Conservation (phyloP, 306 rosid species). For the Amphicarpaea edgeworthii region DNA sequence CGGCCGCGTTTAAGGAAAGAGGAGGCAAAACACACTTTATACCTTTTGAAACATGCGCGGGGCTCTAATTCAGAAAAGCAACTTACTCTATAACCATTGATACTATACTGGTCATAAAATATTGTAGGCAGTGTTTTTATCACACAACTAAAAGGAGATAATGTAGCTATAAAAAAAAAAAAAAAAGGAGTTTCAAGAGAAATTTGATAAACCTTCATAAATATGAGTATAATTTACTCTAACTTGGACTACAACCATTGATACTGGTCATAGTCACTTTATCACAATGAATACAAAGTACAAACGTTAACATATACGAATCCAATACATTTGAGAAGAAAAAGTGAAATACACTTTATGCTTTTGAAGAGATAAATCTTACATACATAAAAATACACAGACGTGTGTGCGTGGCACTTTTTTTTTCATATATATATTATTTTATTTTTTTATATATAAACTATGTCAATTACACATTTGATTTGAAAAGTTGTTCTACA, state of each 20-base stretch:
- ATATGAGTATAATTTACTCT: too few relatives aligned
- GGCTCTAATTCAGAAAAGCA: constrained; percentile 32
- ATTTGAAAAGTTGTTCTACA: neutral
- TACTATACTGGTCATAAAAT: too few relatives aligned
- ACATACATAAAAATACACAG: too few relatives aligned
- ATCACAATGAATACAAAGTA: neutral
- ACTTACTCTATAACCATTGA: neutral
- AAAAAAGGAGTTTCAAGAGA: too few relatives aligned
- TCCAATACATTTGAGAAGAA: neutral
- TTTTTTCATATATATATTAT: too few relatives aligned
- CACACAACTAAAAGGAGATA: too few relatives aligned
- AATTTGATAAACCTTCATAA: too few relatives aligned
- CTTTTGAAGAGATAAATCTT: neutral
- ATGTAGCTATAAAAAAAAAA: too few relatives aligned
- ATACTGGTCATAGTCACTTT: neutral
- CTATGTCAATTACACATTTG: neutral
- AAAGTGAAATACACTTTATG: neutral
- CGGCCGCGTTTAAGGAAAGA: neutral
- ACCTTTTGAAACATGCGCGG: constrained; percentile 34
- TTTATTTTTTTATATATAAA: too few relatives aligned
- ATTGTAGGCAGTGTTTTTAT: too few relatives aligned
- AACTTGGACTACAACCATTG: neutral
- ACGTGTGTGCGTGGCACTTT: too few relatives aligned
- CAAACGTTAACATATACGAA: neutral
- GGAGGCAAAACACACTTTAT: neutral